These are phyloP conservation scores for Entophlyctis helioformis DNA, from an alignment of 192 early-diverging fungal species.

Conservation along the genomic window DNA sequence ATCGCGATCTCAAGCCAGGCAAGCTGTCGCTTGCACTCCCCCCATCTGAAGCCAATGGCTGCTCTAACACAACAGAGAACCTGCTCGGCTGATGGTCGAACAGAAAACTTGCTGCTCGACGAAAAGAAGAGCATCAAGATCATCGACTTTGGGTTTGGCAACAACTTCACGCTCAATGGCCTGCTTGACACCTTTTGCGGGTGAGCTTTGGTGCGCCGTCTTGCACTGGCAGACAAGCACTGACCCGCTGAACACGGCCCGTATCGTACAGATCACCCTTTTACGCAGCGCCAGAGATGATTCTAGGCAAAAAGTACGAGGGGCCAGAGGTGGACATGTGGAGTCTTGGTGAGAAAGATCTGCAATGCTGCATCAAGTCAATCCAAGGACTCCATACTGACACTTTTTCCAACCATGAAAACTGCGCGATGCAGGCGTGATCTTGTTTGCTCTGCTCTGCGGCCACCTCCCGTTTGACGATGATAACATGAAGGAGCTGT, in stretches of 20 bases:
- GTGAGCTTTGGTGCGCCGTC: no score
- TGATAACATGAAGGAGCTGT: constrained; percentile 70
- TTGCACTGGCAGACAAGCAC: no score
- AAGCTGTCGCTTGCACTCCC: neutral
- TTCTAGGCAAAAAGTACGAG: constrained; percentile 66
- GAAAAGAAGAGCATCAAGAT: constrained; percentile 61
- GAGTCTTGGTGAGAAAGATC: constrained; percentile 35
- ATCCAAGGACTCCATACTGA: no score
- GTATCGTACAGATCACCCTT: constrained; percentile 41
- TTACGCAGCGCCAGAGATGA: constrained; percentile 78
- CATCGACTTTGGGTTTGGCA: constrained; percentile 84
- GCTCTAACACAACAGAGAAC: neutral
- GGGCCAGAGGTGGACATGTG: constrained; percentile 86
- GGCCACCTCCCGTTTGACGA: constrained; percentile 81
- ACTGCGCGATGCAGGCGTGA: no score
- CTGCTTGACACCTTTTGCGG: constrained; percentile 46
- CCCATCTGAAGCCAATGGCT: neutral
- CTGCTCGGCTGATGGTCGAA: no score
- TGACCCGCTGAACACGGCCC: neutral
- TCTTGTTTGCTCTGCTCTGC: constrained; percentile 73
- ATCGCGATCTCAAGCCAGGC: constrained; percentile 70
- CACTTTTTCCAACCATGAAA: no score
- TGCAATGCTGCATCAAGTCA: no score
- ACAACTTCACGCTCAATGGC: constrained; percentile 34
- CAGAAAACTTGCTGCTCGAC: constrained; percentile 77